A percentile compares a stretch with the other conserved stretches of the same genome.
phyloP scores from a whole-genome alignment of 495 filamentous ascomycete genomes.

The Haplographium delicatum region DNA sequence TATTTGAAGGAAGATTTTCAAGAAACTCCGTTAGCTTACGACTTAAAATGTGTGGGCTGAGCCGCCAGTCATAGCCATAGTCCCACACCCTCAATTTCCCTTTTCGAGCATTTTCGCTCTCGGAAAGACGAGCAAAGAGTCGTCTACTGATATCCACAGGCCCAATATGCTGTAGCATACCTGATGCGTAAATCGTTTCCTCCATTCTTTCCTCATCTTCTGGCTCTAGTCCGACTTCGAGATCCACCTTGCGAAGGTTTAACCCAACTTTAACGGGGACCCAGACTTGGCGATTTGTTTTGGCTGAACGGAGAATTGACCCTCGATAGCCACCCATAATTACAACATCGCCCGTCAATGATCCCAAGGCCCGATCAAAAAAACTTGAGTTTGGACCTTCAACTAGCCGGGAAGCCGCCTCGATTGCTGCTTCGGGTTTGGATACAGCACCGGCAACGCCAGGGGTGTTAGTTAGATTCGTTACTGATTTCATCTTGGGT shows the following conservation, averaged over 20 bases:
- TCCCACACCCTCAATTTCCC: conserved; percentile 77
- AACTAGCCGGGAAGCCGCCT: not conserved
- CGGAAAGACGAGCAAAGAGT: conserved; percentile 71
- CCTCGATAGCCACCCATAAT: conserved; percentile 89
- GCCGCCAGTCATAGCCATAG: conserved; percentile 94
- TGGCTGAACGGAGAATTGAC: conserved; percentile 80
- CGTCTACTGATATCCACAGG: conserved; percentile 85
- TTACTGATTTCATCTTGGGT: conserved; percentile 9
- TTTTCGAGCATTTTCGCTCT: conserved; percentile 62
- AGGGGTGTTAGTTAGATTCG: too few relatives aligned
- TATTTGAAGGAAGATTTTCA: conserved; percentile 69
- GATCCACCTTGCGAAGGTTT: conserved; percentile 85
- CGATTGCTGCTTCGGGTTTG: conserved; percentile 3
- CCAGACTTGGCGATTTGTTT: conserved; percentile 81
- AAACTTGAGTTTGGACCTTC: conserved; percentile 15
- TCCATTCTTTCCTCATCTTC: conserved; percentile 86
- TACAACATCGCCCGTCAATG: conserved; percentile 78
- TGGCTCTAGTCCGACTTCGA: conserved; percentile 77
- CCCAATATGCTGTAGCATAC: conserved; percentile 85
- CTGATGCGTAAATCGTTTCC: conserved; percentile 72
- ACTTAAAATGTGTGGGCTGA: conserved; percentile 76
- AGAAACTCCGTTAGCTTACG: conserved; percentile 64
- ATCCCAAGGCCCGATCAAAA: conserved; percentile 60
- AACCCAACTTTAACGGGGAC: conserved; percentile 91
- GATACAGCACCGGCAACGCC: too few relatives aligned